Percentiles rank a stretch among this genome's conserved stretches.
phyloP scores from a whole-genome alignment of 2,329 filamentous ascomycete genomes.

The Drechmeria coniospora region DNA sequence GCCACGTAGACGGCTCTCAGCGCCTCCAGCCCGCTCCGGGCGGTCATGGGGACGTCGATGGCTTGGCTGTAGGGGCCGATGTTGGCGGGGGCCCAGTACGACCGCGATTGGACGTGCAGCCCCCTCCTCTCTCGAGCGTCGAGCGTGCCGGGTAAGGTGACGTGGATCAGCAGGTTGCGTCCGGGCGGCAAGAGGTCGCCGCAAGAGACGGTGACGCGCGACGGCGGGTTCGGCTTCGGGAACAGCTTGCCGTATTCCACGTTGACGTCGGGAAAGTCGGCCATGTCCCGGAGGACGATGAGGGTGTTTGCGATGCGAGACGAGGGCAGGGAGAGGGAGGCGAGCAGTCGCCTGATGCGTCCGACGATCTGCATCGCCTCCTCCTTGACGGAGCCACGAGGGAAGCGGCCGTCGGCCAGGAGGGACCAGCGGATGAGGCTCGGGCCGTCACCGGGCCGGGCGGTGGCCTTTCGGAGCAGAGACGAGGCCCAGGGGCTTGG shows the following conservation, averaged over 20 bases:
- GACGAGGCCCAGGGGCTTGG: constrained; percentile 2
- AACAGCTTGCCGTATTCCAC: constrained; percentile 62
- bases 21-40: constrained; percentile 5
- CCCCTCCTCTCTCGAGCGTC: constrained; percentile 30
- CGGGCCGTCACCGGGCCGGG: constrained; percentile 5
- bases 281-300: constrained; percentile 65
- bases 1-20: constrained; percentile 48
- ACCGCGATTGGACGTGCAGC: constrained; percentile 81
- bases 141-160: constrained; percentile 22
- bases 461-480: constrained; percentile 3
- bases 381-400: constrained; percentile 21
- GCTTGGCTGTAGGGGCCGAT: constrained; percentile 96
- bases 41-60: constrained; percentile 33
- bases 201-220: constrained; percentile 69
- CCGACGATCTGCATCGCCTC: constrained; percentile 33
- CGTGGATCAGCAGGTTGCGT: constrained; percentile 44
- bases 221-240: constrained; percentile 62
- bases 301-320: constrained; percentile 36
- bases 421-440: constrained; percentile 23
- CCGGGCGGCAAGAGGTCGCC: constrained; percentile 48
- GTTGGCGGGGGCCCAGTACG: constrained; percentile 96
- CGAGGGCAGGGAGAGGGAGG: constrained; percentile 12
- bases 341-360: constrained; percentile 26
- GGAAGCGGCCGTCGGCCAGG: constrained; percentile 10
- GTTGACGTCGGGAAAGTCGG: constrained; percentile 65